phyloP scores from a whole-genome alignment of 805 yeast genomes.

The Teunomyces funiuensis region DNA sequence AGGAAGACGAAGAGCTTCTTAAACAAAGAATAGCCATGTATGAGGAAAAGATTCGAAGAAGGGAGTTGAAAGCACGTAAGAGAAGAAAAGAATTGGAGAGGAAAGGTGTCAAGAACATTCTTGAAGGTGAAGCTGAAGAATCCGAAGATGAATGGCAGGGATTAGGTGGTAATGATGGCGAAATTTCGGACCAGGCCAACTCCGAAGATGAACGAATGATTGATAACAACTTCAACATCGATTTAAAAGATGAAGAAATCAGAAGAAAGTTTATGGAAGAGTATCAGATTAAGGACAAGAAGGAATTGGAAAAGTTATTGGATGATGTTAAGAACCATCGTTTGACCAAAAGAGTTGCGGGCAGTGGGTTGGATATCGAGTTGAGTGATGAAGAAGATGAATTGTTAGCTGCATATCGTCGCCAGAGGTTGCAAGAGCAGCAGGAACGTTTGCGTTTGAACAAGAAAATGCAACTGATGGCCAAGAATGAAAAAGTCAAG shows the following conservation, averaged over 20 bases:
- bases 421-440: slow-evolving; percentile 46
- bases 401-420: slow-evolving; percentile 46
- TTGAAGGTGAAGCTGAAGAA: slow-evolving; percentile 85
- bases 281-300: slow-evolving; percentile 60
- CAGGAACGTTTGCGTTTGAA: slow-evolving; percentile 48
- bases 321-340: slow-evolving; percentile 74
- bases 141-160: slow-evolving; percentile 90
- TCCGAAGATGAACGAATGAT: slow-evolving; percentile 78
- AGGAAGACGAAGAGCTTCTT: slow-evolving; percentile 23
- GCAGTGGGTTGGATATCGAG: slow-evolving; percentile 57
- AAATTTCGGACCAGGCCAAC: slow-evolving; percentile 56
- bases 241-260: slow-evolving; percentile 57
- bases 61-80: slow-evolving; percentile 33
- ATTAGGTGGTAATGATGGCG: slow-evolving; percentile 71
- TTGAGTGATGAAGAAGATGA: slow-evolving; percentile 77
- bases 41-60: slow-evolving; percentile 38
- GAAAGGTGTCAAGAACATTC: slow-evolving; percentile 56
- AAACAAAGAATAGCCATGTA: slow-evolving; percentile 32
- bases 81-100: slow-evolving; percentile 54
- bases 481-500: slow-evolving; percentile 55
- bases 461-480: slow-evolving; percentile 41
- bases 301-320: slow-evolving; percentile 62
- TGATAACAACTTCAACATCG: slow-evolving; percentile 63
- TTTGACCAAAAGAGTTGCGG: slow-evolving; percentile 56
- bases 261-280: slow-evolving; percentile 59